Evolutionary conservation across 2,329 filamentous ascomycete genomes (phyloP), one percentile per base, ranked within the genome.

Genomic region (Colletotrichum orchidophilum): DNA sequence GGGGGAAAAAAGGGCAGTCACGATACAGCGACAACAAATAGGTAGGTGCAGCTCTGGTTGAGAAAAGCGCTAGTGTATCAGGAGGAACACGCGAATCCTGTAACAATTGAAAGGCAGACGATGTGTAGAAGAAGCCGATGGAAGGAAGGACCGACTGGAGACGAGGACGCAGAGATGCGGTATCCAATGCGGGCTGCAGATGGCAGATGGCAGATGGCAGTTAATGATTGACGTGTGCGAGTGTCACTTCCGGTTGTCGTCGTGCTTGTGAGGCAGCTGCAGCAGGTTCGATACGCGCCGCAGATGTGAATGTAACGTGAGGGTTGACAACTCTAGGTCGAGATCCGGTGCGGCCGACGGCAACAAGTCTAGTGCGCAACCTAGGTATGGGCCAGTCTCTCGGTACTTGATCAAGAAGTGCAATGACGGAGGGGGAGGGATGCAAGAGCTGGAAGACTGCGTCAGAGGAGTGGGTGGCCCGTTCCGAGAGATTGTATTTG

Each of bases 61-160:
- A 39, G 39, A 57, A 73, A 46, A 24, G 33, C 49, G 60, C 71
- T 59, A 71, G 55, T 61, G 68, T 68, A 52, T 71, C 59, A 68
- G 39, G 59, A 49, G 57, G 53, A 46, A 62, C 39, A 58, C 31
- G 18, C 42, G 15, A 67, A 33, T 27, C 35, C 53, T 18, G 49
- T 55, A 59, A 29, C 49, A 46, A 49, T 33, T 18, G 42, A 18
- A 46, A 57, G 61, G 31, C 26, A 54, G 58, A 26, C 24, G 26
- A 31, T 29, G 49, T 42, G 42, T 31, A 52, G 26, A 35, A 52
- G 11, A 26, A 15, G 26, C 9, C n/a, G 63, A 63, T 33, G 57
- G 52, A 58, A 52, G 46, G 60, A 39, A 35, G 39, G 39, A 46
- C 11, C 21, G 15, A 21, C 6, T 29, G 49, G 13, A 53, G 29